phyloP scores from a whole-genome alignment of 371 early-diverging fungal genomes.

The Dinochytrium kinnereticum region DNA sequence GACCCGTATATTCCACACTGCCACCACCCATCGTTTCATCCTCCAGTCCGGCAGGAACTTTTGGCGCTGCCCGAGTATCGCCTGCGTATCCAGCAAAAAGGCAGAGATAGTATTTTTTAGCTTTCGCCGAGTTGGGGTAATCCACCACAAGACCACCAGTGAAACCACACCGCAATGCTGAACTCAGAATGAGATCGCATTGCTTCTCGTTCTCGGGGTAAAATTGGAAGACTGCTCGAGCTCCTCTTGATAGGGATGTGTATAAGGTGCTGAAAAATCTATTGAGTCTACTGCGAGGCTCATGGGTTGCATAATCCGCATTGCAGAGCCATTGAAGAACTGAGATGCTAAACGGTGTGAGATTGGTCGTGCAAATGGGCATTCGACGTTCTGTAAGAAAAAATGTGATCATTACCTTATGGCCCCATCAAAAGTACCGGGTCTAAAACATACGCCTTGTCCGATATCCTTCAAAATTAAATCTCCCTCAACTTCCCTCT shows the following conservation, averaged over 20 bases:
- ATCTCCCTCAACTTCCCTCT: constrained; percentile 89
- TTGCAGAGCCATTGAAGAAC: constrained; percentile 99
- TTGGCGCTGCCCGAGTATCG: constrained; percentile 51
- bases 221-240: constrained; percentile 97
- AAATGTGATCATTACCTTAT: no score
- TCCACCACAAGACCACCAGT: constrained; percentile 97
- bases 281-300: constrained; percentile 82
- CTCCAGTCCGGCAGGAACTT: constrained; percentile 80
- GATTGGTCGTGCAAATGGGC: no score
- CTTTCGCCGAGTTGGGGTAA: constrained; percentile 96
- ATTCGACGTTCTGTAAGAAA: no score
- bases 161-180: constrained; percentile 92
- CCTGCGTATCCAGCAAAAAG: constrained; percentile 86
- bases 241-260: constrained; percentile 84
- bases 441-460: constrained; percentile 92
- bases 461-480: constrained; percentile 96
- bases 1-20: constrained; percentile 37
- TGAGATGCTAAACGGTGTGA: constrained; percentile 76
- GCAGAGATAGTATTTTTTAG: constrained; percentile 95
- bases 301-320: constrained; percentile 79
- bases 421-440: constrained; percentile 98
- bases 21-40: constrained; percentile 61
- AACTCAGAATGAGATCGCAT: constrained; percentile 88
- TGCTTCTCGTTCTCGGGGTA: constrained; percentile 98
- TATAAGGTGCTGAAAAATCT: constrained; percentile 95